These are phyloP conservation scores for Lumnitzera littorea DNA, from an alignment of 345 rosid genomes.

Conservation along the genomic window DNA sequence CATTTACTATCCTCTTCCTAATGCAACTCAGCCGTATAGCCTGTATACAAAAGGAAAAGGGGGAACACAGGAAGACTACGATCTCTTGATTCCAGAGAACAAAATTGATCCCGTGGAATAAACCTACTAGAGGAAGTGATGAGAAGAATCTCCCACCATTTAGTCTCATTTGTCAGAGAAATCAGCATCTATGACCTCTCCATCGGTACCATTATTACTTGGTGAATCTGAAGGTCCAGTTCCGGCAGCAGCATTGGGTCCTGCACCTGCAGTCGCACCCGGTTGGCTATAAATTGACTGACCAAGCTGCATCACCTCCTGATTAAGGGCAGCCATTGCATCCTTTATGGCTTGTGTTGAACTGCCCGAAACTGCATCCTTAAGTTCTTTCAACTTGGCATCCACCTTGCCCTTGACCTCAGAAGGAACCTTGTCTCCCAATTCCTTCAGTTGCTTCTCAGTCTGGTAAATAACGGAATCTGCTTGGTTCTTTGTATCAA, in stretches of 20 bases:
- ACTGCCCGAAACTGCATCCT: slow-evolving; percentile 61
- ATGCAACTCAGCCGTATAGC: too few species aligned
- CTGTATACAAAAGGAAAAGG: too few species aligned
- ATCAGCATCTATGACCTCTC: slow-evolving; percentile 88
- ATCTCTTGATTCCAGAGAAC: too few species aligned
- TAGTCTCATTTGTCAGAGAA: slow-evolving; percentile 56
- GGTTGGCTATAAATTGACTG: slow-evolving; percentile 90
- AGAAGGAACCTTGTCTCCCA: slow-evolving; percentile 87
- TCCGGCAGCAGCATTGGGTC: slow-evolving; percentile 32
- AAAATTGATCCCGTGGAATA: too few species aligned
- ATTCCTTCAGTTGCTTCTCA: slow-evolving; percentile 90
- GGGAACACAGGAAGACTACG: too few species aligned
- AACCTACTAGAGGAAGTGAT: too few species aligned
- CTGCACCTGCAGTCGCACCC: slow-evolving; percentile 42
- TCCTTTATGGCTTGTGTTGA: slow-evolving; percentile 77
- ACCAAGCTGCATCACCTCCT: slow-evolving; percentile 92
- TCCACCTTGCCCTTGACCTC: slow-evolving; percentile 87
- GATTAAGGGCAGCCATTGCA: slow-evolving; percentile 78
- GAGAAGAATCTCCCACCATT: too few species aligned
- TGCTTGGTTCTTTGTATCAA: slow-evolving; percentile 97
- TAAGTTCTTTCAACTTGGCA: slow-evolving; percentile 72
- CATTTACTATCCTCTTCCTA: too few species aligned
- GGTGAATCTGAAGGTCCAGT: slow-evolving; percentile 50
- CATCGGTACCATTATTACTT: slow-evolving; percentile 49
- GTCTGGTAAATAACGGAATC: slow-evolving; percentile 89